Evolutionary conservation across 2,329 filamentous ascomycete species (phyloP), one percentile per base, ranked within the genome.

Genomic region (Geosmithia flava): DNA sequence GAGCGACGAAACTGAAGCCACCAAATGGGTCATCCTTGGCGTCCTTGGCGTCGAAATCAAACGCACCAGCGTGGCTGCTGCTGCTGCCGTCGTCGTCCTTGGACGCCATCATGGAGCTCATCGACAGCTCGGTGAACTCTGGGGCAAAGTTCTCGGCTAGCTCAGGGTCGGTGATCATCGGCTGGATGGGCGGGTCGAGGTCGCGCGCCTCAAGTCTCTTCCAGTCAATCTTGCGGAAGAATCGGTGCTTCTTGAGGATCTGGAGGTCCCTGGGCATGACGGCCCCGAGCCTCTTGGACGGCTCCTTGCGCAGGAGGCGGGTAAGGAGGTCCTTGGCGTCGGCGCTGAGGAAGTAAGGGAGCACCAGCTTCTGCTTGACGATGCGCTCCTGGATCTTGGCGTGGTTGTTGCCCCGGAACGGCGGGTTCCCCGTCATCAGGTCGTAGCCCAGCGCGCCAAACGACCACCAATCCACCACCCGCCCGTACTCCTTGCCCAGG

Each of bases 201-300:
- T 96, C 87, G 37, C 91, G 78, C 27, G 78, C 80, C 52, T 85
- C 88, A 15, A 98, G 76, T 57, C 82, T 84, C 67, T 81, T 83
- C 93, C 93, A 98, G 68, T 98, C 83, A 59, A 98, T 94, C 70
- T 88, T 93, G 60, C 87, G 81, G 77, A 98, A 98, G 74, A 98
- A 98, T 10, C 93, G 81, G 62, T 98, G 93, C 53, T 83, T 82
- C 74, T 95, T 95, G 68, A 98, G 85, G 0, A 75, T 83, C 48
- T 78, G 73, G 46, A 98, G 70, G 55, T 98, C 93, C 66, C 90
- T 91, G 42, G 86, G 84, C 81, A 94, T 95, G 62, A 85, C 83
- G 50, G 81, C 80, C 3, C 93, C 93, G 0, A 98, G 78, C 16
- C 93, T 81, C 69, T 97, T 96, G 59, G 77, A 76, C 1, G 94